Percentiles rank a stretch among this genome's conserved stretches.
These are phyloP conservation scores for Botryobasidium botryosum DNA, from an alignment of 768 basidiomycete genomes.

Conservation along the genomic window DNA sequence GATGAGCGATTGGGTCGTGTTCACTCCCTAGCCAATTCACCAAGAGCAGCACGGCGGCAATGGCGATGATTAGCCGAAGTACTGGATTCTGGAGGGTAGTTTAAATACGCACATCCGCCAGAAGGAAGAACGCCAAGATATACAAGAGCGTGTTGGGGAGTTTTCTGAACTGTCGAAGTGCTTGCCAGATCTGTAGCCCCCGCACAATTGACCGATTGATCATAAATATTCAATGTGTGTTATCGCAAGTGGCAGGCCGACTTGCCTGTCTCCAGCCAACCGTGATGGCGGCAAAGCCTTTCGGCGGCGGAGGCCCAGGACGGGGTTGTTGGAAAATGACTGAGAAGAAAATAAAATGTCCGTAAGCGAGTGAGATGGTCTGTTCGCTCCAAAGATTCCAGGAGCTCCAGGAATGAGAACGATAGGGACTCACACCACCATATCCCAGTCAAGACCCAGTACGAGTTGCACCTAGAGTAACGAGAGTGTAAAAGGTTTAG, in stretches of 20 bases:
- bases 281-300: constrained; percentile 57
- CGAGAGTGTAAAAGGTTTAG: no score
- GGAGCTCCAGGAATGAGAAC: background rate
- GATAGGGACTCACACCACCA: constrained; percentile 60
- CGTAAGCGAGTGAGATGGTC: no score
- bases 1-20: constrained; percentile 62
- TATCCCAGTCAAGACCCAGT: constrained; percentile 64
- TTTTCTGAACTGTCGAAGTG: constrained; percentile 54
- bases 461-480: no score
- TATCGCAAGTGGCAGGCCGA: no score
- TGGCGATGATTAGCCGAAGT: no score
- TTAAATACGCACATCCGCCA: no score
- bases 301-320: constrained; percentile 62
- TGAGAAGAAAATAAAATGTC: constrained; percentile 19
- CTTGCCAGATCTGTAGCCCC: constrained; percentile 48
- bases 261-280: constrained; percentile 73
- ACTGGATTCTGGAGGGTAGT: no score
- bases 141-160: constrained; percentile 74
- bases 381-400: no score
- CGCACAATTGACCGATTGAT: background rate
- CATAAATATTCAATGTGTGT: background rate
- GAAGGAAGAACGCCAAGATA: constrained; percentile 57
- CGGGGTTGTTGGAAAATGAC: constrained; percentile 78
- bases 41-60: no score
- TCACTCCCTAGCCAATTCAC: no score